Base-by-base conservation (phyloP, 495 filamentous ascomycete species). In the Hypoxylon lienhwacheense region DNA sequence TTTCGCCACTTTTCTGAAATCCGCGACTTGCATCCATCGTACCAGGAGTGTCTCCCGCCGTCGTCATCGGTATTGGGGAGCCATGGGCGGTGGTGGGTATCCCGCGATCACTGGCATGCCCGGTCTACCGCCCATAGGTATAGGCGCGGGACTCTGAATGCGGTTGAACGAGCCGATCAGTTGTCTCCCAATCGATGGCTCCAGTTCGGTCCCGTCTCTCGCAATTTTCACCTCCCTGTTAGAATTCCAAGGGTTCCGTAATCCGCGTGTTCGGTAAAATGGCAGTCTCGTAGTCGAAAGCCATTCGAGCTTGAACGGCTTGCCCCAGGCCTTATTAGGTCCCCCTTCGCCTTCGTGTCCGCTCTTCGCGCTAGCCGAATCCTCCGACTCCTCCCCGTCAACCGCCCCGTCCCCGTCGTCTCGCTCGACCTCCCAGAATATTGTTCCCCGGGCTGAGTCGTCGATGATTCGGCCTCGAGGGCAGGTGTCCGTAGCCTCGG, bases 221-320 rank as follows among this genome's bases (percentile, higher is more conserved):
- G 93, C 93, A 59, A 98, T 95, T 66, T 98, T 98, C 36, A 98
- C 90, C 62, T 97, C 93, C 35, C 93, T 77, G 64, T 96, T 96
- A 1, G 89, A 85, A 67, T 98, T 97, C 93, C 91, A 97, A 2
- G 87, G 84, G 63, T 98, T 98, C n/a, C 93, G 80, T 24, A 98
- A 68, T 0, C 92, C 92, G 41, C 91, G 75, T 0, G 91, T 96
- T 33, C 88, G 84, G 66, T 95, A 92, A 68, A 97, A 98, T 0
- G 93, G 91, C 5, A 98, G 80, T 32, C 87, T 78, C 25, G 84
- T 82, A 2, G 90, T 95, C 6, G 89, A 91, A 20, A 95, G 67
- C 93, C 93, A 98, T 71, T 96, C 84, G 37, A 98, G 82, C 54
- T 83, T 84, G 77, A 98, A 98, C 0, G 91, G 91, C 53, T 90